A percentile compares a stretch with the other conserved stretches of the same genome.
Conservation (phyloP, 1,284 basidiomycete genomes). For the Trametes versicolor region DNA sequence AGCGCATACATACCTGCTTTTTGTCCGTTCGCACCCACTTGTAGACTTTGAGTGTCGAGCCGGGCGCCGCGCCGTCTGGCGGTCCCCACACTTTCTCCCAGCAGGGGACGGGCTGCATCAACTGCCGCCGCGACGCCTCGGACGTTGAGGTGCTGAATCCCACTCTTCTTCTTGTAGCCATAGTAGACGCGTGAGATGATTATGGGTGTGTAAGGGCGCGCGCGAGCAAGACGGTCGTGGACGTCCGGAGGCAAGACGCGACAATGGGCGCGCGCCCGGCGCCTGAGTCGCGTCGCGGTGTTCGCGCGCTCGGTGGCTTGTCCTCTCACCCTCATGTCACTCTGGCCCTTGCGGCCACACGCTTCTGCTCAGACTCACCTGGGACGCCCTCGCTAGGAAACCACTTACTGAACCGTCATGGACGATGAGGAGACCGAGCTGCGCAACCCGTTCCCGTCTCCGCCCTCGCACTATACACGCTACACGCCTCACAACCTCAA, state of each 20-base stretch:
- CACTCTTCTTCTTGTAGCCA: slow-evolving; percentile 78
- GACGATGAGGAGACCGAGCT: slow-evolving; percentile 79
- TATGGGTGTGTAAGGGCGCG: background rate
- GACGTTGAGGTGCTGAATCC: slow-evolving; percentile 79
- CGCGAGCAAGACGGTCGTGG: background rate
- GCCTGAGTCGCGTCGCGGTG: slow-evolving; percentile 21
- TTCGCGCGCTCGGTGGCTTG: background rate
- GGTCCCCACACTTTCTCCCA: slow-evolving; percentile 79
- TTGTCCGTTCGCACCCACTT: slow-evolving; percentile 83
- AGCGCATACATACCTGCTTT: slow-evolving; percentile 60
- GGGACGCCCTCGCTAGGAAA: background rate
- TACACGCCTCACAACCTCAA: slow-evolving; percentile 76
- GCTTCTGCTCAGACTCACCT: slow-evolving; percentile 2
- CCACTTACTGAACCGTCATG: slow-evolving; percentile 44
- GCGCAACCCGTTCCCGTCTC: slow-evolving; percentile 84
- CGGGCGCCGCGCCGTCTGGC: slow-evolving; percentile 60
- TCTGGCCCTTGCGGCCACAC: slow-evolving; percentile 11
- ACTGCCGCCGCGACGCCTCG: slow-evolving; percentile 78
- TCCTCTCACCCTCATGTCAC: slow-evolving; percentile 21
- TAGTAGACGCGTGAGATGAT: slow-evolving; percentile 38
- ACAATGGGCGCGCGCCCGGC: slow-evolving; percentile 11
- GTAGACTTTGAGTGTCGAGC: slow-evolving; percentile 69
- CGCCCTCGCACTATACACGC: slow-evolving; percentile 79
- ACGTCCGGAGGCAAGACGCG: slow-evolving; percentile 8
- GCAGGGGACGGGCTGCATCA: slow-evolving; percentile 82